A percentile compares a stretch with the other conserved stretches of the same genome.
Evolutionary conservation across 75 land plant genomes (phyloP).

Genomic region (Selaginella moellendorffii): DNA sequence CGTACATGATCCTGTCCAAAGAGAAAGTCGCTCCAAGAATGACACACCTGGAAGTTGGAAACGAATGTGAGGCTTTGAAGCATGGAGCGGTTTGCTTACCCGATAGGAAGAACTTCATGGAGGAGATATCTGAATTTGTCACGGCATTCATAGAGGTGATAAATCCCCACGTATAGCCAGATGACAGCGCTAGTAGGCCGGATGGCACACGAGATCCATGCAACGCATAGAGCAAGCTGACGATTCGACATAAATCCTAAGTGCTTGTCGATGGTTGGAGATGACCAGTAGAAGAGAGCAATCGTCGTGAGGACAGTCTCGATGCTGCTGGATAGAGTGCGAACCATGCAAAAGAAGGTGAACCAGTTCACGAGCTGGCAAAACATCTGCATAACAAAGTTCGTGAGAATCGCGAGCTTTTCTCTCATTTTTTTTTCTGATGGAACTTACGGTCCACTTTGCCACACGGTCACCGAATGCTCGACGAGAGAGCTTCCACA

Average conservation of each 20-base stretch:
- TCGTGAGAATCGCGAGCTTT: too few relatives aligned
- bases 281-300: slow-evolving; percentile 68
- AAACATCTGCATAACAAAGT: slow-evolving; percentile 39
- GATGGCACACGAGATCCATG: slow-evolving; percentile 77
- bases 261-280: slow-evolving; percentile 8
- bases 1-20: slow-evolving; percentile 75
- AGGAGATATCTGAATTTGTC: slow-evolving; percentile 38
- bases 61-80: neutral
- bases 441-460: slow-evolving; percentile 88
- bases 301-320: slow-evolving; percentile 71
- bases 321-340: slow-evolving; percentile 78
- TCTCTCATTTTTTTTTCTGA: too few relatives aligned
- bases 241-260: slow-evolving; percentile 30
- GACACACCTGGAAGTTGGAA: slow-evolving; percentile 24
- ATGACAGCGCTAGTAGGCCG: slow-evolving; percentile 90
- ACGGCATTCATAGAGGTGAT: slow-evolving; percentile 30
- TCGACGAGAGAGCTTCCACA: slow-evolving; percentile 53
- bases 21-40: slow-evolving; percentile 35
- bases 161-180: slow-evolving; percentile 79
- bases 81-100: too few relatives aligned
- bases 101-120: slow-evolving; percentile 59
- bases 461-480: slow-evolving; percentile 52
- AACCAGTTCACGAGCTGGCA: slow-evolving; percentile 87
- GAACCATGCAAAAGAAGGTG: slow-evolving; percentile 67
- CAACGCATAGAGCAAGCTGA: slow-evolving; percentile 46